phyloP scores from a whole-genome alignment of 1,139 yeast genomes.

The Yamadazyma oceani region DNA sequence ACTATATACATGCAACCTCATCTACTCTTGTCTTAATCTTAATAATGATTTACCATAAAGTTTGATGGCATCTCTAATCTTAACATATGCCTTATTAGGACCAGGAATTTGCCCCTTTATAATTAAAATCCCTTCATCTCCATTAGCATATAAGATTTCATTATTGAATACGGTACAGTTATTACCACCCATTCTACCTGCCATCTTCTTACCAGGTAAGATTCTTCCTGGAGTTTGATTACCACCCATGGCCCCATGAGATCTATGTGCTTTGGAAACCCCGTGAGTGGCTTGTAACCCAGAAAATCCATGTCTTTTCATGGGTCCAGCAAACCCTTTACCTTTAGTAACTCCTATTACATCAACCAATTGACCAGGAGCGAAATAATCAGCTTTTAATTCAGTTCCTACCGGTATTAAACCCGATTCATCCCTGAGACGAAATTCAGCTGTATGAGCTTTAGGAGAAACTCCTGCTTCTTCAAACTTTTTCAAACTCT shows the following conservation, averaged over 20 bases:
- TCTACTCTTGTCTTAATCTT: conserved; percentile 13
- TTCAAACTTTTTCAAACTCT: conserved; percentile 75
- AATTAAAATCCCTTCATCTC: conserved; percentile 74
- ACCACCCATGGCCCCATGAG: conserved; percentile 97
- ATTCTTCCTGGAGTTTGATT: conserved; percentile 95
- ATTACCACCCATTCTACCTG: conserved; percentile 91
- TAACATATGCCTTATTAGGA: conserved; percentile 73
- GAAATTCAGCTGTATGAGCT: conserved; percentile 69
- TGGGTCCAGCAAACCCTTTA: conserved; percentile 97
- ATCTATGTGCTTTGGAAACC: conserved; percentile 90
- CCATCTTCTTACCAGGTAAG: conserved; percentile 96
- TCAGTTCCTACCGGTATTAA: conserved; percentile 77
- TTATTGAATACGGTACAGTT: conserved; percentile 74
- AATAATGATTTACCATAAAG: conserved; percentile 39
- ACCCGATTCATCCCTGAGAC: conserved; percentile 65
- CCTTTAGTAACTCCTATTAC: conserved; percentile 81
- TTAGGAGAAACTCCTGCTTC: conserved; percentile 87
- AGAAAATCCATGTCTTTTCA: conserved; percentile 91
- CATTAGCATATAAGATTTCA: conserved; percentile 76
- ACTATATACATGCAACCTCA: conserved; percentile 1
- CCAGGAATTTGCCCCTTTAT: conserved; percentile 94
- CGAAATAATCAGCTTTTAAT: conserved; percentile 80
- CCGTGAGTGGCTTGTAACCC: conserved; percentile 97
- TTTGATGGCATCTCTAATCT: conserved; percentile 70
- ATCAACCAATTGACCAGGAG: conserved; percentile 82